These are phyloP conservation scores for Neolentinus lepideus DNA, from an alignment of 1,284 basidiomycete species.

Conservation along the genomic window DNA sequence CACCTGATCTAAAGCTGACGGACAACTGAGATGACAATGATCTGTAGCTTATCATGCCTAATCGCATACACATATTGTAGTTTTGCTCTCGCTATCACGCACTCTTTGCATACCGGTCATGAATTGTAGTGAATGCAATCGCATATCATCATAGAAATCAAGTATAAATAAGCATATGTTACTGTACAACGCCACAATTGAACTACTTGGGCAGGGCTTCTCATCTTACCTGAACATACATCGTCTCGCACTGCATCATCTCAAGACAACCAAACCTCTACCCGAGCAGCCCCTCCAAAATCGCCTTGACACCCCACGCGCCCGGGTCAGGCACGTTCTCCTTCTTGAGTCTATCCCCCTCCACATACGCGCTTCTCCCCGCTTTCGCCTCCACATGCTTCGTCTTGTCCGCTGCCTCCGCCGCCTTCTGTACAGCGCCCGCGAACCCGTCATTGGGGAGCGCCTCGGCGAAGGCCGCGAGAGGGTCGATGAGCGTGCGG, in stretches of 20 bases:
- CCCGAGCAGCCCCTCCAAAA: slow-evolving; percentile 51
- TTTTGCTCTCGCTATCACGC: neutral
- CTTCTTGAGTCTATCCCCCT: slow-evolving; percentile 61
- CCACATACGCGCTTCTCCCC: slow-evolving; percentile 86
- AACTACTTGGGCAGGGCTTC: too few species aligned
- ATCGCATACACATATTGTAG: neutral
- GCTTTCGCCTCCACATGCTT: slow-evolving; percentile 78
- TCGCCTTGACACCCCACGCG: slow-evolving; percentile 82
- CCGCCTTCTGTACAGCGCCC: slow-evolving; percentile 57
- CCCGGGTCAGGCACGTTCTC: slow-evolving; percentile 82
- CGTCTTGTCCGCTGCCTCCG: slow-evolving; percentile 67
- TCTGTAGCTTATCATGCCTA: neutral
- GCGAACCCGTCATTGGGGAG: slow-evolving; percentile 37
- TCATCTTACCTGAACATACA: too few species aligned
- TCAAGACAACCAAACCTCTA: slow-evolving; percentile 4
- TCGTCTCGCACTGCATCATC: too few species aligned
- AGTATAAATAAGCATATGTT: neutral
- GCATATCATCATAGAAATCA: neutral
- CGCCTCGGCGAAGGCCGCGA: slow-evolving; percentile 71
- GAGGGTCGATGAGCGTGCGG: slow-evolving; percentile 86
- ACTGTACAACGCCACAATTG: too few species aligned
- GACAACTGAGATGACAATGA: neutral
- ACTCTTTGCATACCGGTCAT: neutral
- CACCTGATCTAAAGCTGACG: neutral
- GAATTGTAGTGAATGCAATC: neutral